Conservation (phyloP, 2,329 filamentous ascomycete species). For the Alternaria ventricosa region DNA sequence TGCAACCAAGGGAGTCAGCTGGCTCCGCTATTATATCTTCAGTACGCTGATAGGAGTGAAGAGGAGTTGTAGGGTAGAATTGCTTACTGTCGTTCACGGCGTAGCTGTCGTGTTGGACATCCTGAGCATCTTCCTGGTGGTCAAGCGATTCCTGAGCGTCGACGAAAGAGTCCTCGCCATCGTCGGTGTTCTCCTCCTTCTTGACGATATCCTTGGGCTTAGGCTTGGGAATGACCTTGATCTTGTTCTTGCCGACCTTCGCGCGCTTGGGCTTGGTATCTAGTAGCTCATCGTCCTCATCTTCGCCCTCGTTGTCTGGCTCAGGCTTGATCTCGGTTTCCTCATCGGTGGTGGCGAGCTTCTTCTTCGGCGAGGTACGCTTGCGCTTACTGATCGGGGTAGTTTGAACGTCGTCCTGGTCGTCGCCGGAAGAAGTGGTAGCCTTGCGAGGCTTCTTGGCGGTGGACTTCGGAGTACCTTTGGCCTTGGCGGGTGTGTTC, state of each 20-base stretch:
- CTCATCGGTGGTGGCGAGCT: neutral
- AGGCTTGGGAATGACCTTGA: slow-evolving; percentile 3
- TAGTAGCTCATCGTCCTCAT: neutral
- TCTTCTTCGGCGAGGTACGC: slow-evolving; percentile 17
- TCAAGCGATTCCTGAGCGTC: slow-evolving; percentile 8
- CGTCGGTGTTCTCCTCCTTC: neutral
- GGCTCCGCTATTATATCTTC: neutral
- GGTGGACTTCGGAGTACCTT: slow-evolving; percentile 1
- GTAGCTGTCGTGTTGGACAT: neutral
- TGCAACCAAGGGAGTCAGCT: neutral
- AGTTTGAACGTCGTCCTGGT: neutral
- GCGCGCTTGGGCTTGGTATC: slow-evolving; percentile 11
- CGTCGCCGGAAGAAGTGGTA: neutral
- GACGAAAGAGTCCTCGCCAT: slow-evolving; percentile 7
- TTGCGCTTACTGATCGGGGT: slow-evolving; percentile 28
- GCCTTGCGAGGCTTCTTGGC: slow-evolving; percentile 9
- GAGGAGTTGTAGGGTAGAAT: too few species aligned
- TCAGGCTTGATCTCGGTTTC: slow-evolving; percentile 6
- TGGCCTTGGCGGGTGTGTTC: slow-evolving; percentile 1
- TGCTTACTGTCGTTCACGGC: slow-evolving; percentile 1
- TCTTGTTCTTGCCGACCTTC: neutral
- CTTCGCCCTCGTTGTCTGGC: neutral
- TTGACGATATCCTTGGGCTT: neutral
- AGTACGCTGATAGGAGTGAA: neutral
- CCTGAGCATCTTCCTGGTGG: neutral